A percentile compares a stretch with the other conserved stretches of the same genome.
Evolutionary conservation across 176 grass and related monocot genomes (phyloP).

Genomic region (Tillandsia fasciculata): DNA sequence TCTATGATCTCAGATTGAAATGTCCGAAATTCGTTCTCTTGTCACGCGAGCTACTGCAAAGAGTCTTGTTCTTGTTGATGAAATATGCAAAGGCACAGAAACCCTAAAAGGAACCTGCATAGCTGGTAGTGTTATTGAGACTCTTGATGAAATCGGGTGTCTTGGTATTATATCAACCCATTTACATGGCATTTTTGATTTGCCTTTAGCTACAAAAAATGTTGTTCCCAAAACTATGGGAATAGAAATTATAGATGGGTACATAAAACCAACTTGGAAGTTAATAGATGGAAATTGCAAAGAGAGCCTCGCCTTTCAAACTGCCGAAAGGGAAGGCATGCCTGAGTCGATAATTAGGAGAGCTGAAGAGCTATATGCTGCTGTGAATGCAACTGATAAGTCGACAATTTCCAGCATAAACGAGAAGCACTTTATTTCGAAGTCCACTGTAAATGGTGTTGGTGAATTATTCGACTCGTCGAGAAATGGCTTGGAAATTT

Average conservation of each 20-base stretch:
- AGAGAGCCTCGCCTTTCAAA: constrained; percentile 95
- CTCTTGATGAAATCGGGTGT: constrained; percentile 61
- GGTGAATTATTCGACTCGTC: constrained; percentile 17
- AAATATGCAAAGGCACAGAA: constrained; percentile 95
- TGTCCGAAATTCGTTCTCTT: constrained; percentile 87
- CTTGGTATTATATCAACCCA: constrained; percentile 84
- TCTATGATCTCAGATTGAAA: constrained; percentile 64
- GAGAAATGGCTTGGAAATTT: constrained; percentile 20
- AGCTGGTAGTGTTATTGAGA: constrained; percentile 91
- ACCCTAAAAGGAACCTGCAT: constrained; percentile 93
- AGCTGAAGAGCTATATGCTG: constrained; percentile 65
- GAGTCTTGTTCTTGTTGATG: constrained; percentile 85
- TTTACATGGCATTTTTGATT: constrained; percentile 79
- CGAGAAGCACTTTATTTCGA: constrained; percentile 11
- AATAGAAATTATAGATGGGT: constrained; percentile 43
- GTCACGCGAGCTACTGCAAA: constrained; percentile 47
- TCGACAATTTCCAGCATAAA: neutral
- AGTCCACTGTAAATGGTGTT: constrained; percentile 15
- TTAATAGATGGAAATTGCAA: constrained; percentile 71
- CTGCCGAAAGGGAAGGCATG: constrained; percentile 77
- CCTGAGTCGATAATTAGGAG: constrained; percentile 60
- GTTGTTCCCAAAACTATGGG: constrained; percentile 88
- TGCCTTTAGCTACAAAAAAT: constrained; percentile 51
- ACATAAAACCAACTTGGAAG: constrained; percentile 65
- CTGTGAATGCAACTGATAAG: constrained; percentile 27